Base-by-base conservation (phyloP, 1,284 basidiomycete species). In the Leccinum pachyderme region DNA sequence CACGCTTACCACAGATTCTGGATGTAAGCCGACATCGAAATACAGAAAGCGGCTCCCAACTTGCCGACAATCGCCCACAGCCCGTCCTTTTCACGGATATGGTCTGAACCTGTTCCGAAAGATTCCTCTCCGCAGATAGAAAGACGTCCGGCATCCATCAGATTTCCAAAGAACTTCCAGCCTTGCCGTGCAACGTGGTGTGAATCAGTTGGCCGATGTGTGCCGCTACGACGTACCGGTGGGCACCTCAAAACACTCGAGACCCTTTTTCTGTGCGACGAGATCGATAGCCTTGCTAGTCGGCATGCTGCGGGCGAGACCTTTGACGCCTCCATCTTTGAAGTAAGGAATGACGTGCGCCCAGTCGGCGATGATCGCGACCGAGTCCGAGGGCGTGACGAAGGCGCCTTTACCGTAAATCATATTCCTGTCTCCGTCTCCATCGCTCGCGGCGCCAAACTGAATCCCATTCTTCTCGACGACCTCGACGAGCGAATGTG, bases 101-200 rank as follows among this genome's bases (percentile, higher is more conserved):
- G 96, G 76, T 99, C 96, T 15, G 96, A 98, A 18, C 96, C 96
- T n/a, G 96, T 99, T 58, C 96, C 96, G 73, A 99, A 99, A 9
- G 92, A 95, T 77, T 99, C 96, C 73, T 99, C 96, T 63, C 96
- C 96, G 68, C 96, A 99, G 71, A 99, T 98, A 50, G 95, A 98
- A 41, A 99, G 83, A 45, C 93, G 83, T 1, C 95, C 95, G 45
- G 97, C 96, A 72, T 99, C 96, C 96, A 99, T 99, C 61, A 99
- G 81, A 78, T 99, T 99, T 52, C 96, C 97, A 70, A 99, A 99
- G 85, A 99, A 99, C 77, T 99, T 99, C 96, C 94, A 98, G 54
- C 96, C 93, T 94, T 94, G 39, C 25, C 43, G 12, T 12, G 22
- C 4, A 27, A 18, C 3, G n/a, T 12, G n/a, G 45, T 60, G 7